phyloP scores from a whole-genome alignment of 805 yeast species.

The Hanseniaspora nectarophila region DNA sequence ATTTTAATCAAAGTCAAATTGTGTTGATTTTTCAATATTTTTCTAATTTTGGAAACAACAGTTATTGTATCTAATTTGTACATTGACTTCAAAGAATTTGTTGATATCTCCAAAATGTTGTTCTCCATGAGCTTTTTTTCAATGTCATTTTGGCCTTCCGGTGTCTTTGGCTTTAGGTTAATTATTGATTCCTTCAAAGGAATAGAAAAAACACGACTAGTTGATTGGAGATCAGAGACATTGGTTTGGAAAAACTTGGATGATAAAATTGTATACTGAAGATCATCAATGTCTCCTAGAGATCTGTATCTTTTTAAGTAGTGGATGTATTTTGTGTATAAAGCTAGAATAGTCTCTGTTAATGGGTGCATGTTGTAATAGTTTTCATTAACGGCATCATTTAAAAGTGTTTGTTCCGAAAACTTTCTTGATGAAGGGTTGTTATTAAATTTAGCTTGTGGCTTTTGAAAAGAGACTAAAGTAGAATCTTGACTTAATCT shows the following conservation, averaged over 20 bases:
- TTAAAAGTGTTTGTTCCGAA: background rate
- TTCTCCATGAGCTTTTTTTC: constrained; percentile 2
- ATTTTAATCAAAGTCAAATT: background rate
- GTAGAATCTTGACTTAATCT: constrained; percentile 6
- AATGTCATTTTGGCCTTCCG: background rate
- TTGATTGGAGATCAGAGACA: constrained; percentile 19
- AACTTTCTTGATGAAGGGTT: background rate
- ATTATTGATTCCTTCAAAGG: constrained; percentile 11
- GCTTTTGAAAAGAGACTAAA: background rate
- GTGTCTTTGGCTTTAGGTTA: constrained; percentile 2
- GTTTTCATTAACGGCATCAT: background rate
- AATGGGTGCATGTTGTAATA: background rate
- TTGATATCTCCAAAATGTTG: background rate
- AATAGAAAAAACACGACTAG: background rate
- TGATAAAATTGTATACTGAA: constrained; percentile 39
- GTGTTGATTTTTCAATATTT: background rate
- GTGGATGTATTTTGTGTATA: background rate
- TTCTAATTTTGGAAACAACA: background rate
- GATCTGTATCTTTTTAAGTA: background rate
- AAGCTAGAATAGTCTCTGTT: background rate
- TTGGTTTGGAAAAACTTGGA: constrained; percentile 26
- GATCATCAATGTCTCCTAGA: constrained; percentile 32
- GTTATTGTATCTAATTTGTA: background rate
- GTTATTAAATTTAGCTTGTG: background rate
- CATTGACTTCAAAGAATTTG: background rate